phyloP scores from a whole-genome alignment of 2,329 filamentous ascomycete species.

The Dactylonectria macrodidyma region DNA sequence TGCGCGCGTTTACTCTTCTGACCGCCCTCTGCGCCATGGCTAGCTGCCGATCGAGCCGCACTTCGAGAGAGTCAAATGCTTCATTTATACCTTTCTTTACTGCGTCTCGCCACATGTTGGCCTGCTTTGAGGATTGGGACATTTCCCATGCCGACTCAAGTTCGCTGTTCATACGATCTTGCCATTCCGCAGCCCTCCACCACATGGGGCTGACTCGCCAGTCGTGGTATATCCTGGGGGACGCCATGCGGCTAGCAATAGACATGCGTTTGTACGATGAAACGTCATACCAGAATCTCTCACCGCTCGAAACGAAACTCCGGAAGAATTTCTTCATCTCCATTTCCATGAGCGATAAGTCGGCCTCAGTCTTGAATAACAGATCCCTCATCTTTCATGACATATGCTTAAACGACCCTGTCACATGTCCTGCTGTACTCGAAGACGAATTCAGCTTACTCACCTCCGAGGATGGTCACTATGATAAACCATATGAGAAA shows the following conservation, averaged over 20 bases:
- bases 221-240: conserved; percentile 25
- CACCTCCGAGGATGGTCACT: background rate
- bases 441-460: conserved; percentile 8
- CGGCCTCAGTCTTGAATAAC: conserved; percentile 30
- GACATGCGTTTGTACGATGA: conserved; percentile 29
- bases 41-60: conserved; percentile 9
- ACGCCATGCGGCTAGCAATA: conserved; percentile 21
- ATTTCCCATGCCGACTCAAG: conserved; percentile 21
- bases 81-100: conserved; percentile 15
- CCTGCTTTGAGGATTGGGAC: conserved; percentile 28
- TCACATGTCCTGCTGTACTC: background rate
- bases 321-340: conserved; percentile 17
- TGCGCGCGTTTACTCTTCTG: conserved; percentile 24
- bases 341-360: conserved; percentile 25
- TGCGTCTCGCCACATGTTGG: conserved; percentile 26
- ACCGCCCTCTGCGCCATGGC: conserved; percentile 15
- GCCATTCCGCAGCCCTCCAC: conserved; percentile 25
- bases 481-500: conserved; percentile 19
- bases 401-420: conserved; percentile 13
- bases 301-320: conserved; percentile 24
- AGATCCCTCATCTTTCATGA: conserved; percentile 24
- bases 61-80: background rate
- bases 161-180: conserved; percentile 18
- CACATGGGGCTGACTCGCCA: conserved; percentile 19
- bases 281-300: conserved; percentile 14